phyloP scores from a whole-genome alignment of 2,329 filamentous ascomycete genomes.

The Ophiostoma tasmaniense region DNA sequence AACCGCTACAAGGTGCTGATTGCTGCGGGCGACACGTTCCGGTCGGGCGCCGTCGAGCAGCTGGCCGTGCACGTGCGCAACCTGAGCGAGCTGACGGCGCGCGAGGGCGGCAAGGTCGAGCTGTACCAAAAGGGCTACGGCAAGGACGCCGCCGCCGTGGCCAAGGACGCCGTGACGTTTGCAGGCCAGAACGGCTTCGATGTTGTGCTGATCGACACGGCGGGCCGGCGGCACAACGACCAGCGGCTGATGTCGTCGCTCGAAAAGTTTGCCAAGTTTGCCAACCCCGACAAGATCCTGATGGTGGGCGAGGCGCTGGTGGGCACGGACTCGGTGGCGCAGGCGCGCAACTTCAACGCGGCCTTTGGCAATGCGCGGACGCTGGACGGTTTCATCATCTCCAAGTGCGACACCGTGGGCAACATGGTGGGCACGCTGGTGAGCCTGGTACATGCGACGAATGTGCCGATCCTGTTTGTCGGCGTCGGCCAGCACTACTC shows the following conservation, averaged over 20 bases:
- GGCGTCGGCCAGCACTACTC: conserved; percentile 64
- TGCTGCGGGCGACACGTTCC: conserved; percentile 92
- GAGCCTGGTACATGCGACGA: conserved; percentile 93
- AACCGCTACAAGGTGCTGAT: conserved; percentile 95
- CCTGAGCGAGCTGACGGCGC: conserved; percentile 74
- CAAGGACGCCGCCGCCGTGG: conserved; percentile 92
- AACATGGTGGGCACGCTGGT: conserved; percentile 96
- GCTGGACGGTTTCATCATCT: conserved; percentile 95
- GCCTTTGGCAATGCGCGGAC: conserved; percentile 74
- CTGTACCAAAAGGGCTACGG: conserved; percentile 96
- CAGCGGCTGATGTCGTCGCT: conserved; percentile 90
- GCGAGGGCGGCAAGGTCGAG: conserved; percentile 75
- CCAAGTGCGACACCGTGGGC: conserved; percentile 97
- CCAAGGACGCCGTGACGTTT: conserved; percentile 82
- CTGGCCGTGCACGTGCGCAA: conserved; percentile 92
- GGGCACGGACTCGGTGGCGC: conserved; percentile 88
- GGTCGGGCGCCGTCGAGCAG: conserved; percentile 93
- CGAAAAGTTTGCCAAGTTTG: conserved; percentile 95
- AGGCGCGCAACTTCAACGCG: conserved; percentile 92
- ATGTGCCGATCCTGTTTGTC: conserved; percentile 90
- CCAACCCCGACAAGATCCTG: conserved; percentile 93
- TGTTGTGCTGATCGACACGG: conserved; percentile 94
- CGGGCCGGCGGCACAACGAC: conserved; percentile 90
- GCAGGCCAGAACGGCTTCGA: conserved; percentile 71
- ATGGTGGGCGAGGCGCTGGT: conserved; percentile 90